Evolutionary conservation across 2,329 filamentous ascomycete species (phyloP), one percentile per base, ranked within the genome.

Genomic region (Ascochyta lentis): DNA sequence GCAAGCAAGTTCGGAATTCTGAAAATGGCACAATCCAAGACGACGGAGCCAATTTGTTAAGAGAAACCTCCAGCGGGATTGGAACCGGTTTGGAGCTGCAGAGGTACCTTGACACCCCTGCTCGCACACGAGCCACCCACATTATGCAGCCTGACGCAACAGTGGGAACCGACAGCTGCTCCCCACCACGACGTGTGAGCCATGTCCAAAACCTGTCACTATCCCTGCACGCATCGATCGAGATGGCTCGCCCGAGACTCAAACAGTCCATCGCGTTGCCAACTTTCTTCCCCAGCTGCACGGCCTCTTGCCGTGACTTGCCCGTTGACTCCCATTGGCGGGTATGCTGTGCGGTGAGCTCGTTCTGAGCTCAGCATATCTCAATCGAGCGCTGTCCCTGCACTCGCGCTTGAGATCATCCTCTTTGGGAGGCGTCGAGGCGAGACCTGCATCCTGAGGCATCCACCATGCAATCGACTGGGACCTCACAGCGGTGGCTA

Each of bases 111-210:
- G 49, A 54, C 68, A 58, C 66, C 71, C 68, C 69, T 67, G 63
- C 60, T 61, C 59, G 61, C 42, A 56, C 66, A 69, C 67, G 65
- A 73, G 69, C 71, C 72, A 74, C 68, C 64, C 54, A 46, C 50
- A 43, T 60, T 52, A 70, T 74, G 73, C 72, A 71, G 53, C 51
- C 67, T 76, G 73, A 76, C 71, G 73, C 70, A 75, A 74, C 37
- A 59, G 67, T 72, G 67, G 19, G 65, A 69, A 68, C 49, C 61
- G 45, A 60, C 56, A 56, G 49, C 54, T 45, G 48, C 43, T 43
- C 64, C 64, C 68, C 68, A 58, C 67, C 60, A 66, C 59, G 39
- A 56, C 44, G 55, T 53, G 53, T 52, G 56, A 59, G 46, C 52
- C 62, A 56, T 56, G 54, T 29, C 58, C 53, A 68, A 71, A 73